These are phyloP conservation scores for Acer campestre DNA, from an alignment of 345 rosid genomes.

Conservation along the genomic window DNA sequence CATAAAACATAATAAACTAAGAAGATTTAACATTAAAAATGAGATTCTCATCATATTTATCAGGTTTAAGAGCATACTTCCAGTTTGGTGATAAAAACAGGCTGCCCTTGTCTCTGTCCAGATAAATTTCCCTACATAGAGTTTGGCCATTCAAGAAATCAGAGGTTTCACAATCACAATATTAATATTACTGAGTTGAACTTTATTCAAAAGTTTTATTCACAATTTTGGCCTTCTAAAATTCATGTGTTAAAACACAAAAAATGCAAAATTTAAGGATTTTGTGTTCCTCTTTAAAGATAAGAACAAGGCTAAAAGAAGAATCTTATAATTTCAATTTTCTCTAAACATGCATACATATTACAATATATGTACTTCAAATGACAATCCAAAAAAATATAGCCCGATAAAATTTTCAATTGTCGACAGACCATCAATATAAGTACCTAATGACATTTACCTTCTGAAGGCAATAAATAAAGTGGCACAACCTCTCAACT, in stretches of 20 bases:
- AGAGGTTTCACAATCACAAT: slow-evolving; percentile 8
- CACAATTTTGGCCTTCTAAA: background rate
- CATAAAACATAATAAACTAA: background rate
- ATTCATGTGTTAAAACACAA: background rate
- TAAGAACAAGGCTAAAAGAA: slow-evolving; percentile 5
- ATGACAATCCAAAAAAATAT: background rate
- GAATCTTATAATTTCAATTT: background rate
- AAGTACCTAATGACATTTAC: background rate
- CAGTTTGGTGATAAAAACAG: slow-evolving; percentile 90
- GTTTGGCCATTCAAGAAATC: slow-evolving; percentile 22
- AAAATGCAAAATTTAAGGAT: background rate
- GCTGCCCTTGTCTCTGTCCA: slow-evolving; percentile 97
- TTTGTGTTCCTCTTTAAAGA: background rate
- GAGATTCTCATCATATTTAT: slow-evolving; percentile 7
- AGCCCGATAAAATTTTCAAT: background rate
- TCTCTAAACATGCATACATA: background rate
- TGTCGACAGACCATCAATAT: background rate
- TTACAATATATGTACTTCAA: background rate
- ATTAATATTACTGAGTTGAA: slow-evolving; percentile 17
- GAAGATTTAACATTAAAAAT: background rate
- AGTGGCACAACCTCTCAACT: background rate
- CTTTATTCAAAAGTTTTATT: background rate
- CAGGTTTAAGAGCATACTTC: slow-evolving; percentile 58
- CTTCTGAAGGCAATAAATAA: background rate
- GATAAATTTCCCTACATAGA: slow-evolving; percentile 81